A percentile compares a stretch with the other conserved stretches of the same genome.
Conservation (phyloP, 805 yeast species). For the Spathaspora hagerdaliae region DNA sequence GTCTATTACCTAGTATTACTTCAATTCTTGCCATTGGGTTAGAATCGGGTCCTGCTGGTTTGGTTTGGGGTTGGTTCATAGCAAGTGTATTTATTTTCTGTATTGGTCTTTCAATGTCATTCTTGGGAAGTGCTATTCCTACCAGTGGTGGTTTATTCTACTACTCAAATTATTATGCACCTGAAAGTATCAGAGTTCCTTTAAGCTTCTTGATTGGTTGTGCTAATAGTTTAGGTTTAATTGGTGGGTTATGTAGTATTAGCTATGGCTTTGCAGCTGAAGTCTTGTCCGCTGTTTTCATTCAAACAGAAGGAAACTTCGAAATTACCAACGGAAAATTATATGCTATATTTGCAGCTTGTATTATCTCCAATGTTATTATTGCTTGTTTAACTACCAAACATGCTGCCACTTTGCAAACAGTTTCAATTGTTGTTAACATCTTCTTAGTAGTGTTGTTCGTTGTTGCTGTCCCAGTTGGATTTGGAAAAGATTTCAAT, state of each 20-base stretch:
- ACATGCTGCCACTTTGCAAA: constrained; percentile 52
- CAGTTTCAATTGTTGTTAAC: constrained; percentile 53
- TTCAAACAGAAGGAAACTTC: constrained; percentile 50
- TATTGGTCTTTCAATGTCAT: constrained; percentile 59
- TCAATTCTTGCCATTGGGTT: constrained; percentile 49
- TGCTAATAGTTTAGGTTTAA: constrained; percentile 59
- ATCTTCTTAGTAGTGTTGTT: constrained; percentile 47
- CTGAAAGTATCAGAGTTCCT: constrained; percentile 44
- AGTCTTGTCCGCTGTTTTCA: constrained; percentile 52
- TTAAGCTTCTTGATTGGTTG: constrained; percentile 60
- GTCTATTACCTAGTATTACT: constrained; percentile 58
- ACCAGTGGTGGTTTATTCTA: constrained; percentile 66
- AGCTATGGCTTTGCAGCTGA: constrained; percentile 62
- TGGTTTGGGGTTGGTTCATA: constrained; percentile 69
- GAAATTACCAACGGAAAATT: constrained; percentile 47
- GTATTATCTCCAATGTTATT: constrained; percentile 46
- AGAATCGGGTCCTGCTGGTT: constrained; percentile 57
- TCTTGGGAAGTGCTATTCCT: constrained; percentile 63
- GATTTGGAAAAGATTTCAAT: constrained; percentile 30
- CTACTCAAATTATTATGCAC: constrained; percentile 52
- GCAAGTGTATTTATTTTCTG: constrained; percentile 52
- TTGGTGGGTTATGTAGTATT: constrained; percentile 62
- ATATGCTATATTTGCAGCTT: constrained; percentile 63
- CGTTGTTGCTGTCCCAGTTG: constrained; percentile 60
- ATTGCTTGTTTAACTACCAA: constrained; percentile 57